A percentile compares a stretch with the other conserved stretches of the same genome.
Conservation (phyloP, 2,329 filamentous ascomycete species). For the Epichloe aotearoae region DNA sequence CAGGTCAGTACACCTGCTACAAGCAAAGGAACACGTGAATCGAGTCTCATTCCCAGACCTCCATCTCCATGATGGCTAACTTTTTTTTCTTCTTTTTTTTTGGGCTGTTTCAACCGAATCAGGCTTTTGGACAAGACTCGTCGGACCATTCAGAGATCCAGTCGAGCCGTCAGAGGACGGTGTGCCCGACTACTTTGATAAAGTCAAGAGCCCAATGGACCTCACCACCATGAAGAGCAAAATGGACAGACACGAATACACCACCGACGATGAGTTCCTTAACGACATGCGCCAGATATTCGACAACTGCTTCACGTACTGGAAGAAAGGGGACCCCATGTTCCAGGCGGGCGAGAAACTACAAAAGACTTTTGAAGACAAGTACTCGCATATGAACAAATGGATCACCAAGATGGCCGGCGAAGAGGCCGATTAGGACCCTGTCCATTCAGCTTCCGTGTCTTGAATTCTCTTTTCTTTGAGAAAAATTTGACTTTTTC, state of each 20-base stretch:
- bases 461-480: too few relatives aligned
- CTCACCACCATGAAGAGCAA: slow-evolving; percentile 46
- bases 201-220: slow-evolving; percentile 49
- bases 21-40: not conserved
- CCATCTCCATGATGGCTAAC: not conserved
- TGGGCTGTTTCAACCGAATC: not conserved
- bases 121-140: slow-evolving; percentile 55
- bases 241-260: slow-evolving; percentile 42
- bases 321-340: slow-evolving; percentile 41
- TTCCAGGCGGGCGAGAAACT: slow-evolving; percentile 42
- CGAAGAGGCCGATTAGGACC: slow-evolving; percentile 17
- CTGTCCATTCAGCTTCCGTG: not conserved
- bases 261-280: slow-evolving; percentile 38
- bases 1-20: slow-evolving; percentile 27
- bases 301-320: slow-evolving; percentile 51
- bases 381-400: slow-evolving; percentile 45
- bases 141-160: slow-evolving; percentile 47
- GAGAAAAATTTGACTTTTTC: too few relatives aligned
- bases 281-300: slow-evolving; percentile 49
- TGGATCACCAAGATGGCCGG: slow-evolving; percentile 42
- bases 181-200: slow-evolving; percentile 48
- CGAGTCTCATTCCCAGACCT: not conserved
- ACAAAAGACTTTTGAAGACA: slow-evolving; percentile 45
- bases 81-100: not conserved
- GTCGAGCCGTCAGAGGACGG: slow-evolving; percentile 43